Percentiles rank a stretch among this genome's conserved stretches.
These are phyloP conservation scores for Gremmenia infestans DNA, from an alignment of 2,329 filamentous ascomycete species.

Conservation along the genomic window DNA sequence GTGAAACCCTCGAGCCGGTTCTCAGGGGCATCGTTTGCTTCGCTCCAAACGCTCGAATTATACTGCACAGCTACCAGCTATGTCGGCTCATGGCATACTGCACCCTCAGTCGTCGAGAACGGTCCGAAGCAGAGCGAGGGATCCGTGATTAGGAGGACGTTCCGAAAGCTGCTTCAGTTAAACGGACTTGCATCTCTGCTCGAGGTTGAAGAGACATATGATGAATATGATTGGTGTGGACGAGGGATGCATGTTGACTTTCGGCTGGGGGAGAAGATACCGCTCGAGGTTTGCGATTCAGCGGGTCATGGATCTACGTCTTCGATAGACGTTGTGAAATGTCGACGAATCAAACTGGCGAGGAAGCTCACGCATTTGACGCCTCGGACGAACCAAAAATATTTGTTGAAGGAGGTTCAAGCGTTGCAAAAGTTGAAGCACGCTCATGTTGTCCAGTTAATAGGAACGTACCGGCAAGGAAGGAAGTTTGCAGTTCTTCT, in stretches of 20 bases:
- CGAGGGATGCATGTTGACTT: neutral
- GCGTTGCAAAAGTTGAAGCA: neutral
- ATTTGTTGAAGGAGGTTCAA: neutral
- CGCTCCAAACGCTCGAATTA: neutral
- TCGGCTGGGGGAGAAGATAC: neutral
- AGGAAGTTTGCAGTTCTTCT: neutral
- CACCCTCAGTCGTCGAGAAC: neutral
- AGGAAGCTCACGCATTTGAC: neutral
- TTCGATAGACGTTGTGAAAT: neutral
- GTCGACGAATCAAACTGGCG: neutral
- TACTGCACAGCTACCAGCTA: neutral
- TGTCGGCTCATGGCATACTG: neutral
- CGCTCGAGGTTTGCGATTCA: neutral
- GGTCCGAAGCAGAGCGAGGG: neutral
- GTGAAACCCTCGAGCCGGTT: neutral
- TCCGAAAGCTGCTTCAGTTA: neutral
- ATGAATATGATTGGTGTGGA: neutral
- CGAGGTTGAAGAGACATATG: neutral
- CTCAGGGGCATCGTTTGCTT: neutral
- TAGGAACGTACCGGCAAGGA: neutral
- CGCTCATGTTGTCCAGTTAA: neutral
- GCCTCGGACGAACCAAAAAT: neutral
- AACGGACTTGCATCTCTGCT: neutral
- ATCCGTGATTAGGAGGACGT: neutral
- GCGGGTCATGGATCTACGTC: neutral